Base-by-base conservation (phyloP, 306 rosid species). In the Inga oerstediana region DNA sequence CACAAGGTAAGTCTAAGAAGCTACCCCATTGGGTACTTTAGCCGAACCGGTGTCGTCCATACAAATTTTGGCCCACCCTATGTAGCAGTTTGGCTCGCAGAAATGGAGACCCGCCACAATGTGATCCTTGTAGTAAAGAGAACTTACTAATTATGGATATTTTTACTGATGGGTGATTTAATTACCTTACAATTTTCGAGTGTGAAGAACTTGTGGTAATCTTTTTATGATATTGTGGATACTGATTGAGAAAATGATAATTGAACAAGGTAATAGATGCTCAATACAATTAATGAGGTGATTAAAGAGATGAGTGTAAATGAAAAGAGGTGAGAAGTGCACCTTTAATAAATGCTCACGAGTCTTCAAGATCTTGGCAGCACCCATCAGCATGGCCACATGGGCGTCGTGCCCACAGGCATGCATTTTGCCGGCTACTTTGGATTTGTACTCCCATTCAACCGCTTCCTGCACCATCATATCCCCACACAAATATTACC, bases 331-430 rank as follows among this genome's bases (percentile, higher is more conserved):
- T 14, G 41, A 68, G 43, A 16, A 3, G n/a, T 10, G 61, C 1
- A 92, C 99, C 99, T 95, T 95, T 68, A 95, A 84, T 74, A 93
- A 90, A 86, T 92, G 91, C 46, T 96, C 97, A 19, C 99, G 94
- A 77, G 77, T 86, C 89, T 93, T 96, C 86, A 96, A 88, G 80
- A 96, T 91, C 88, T 89, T 96, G 86, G 99, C 97, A 48, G 99
- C 99, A 11, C 99, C 99, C 15, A 93, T 20, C 17, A 96, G 97
- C 99, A 96, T 96, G 8, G 99, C 90, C 86, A 96, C 99, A 76
- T 96, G 99, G 41, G 98, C 99, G 72, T 96, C 99, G 87, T 96
- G 99, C 81, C 99, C 99, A 89, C 99, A 96, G 48, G 99, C 99
- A 61, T 93, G 99, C 99, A 96, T 96, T 89, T 92, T 96, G 84